Base-by-base conservation (phyloP, 2,329 filamentous ascomycete genomes). In the Aaosphaeria pasadenensis region DNA sequence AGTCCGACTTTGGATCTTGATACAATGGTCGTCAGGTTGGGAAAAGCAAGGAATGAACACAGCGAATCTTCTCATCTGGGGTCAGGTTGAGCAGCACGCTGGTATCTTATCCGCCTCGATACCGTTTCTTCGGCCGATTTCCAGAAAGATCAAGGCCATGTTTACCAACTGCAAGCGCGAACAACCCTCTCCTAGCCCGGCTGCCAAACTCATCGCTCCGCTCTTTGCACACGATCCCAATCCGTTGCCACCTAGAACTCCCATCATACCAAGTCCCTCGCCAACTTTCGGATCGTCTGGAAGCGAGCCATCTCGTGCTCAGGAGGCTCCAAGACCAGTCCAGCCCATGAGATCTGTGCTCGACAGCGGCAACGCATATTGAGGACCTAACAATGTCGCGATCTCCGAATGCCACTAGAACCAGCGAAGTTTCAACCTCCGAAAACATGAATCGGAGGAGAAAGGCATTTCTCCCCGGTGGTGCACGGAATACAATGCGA, bases 71-170 rank as follows among this genome's bases (percentile, higher is more conserved):
- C 42, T 66, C n/a, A 52, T 67, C 36, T 67, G 63, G 63, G 59
- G 56, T 5, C 63, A 67, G 33, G 59, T 67, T 7, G 64, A 67
- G 43, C 63, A 64, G 38, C 58, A 67, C 39, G 49, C 60, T 3
- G 64, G 62, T 13, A 61, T 67, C 32, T 61, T 66, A 28, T 56
- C 64, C 1, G 63, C 55, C n/a, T 67, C 64, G 3, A 58, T 66
- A 33, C 64, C 64, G 0, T 67, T 67, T 39, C 49, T 67, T 33
- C 58, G 64, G 29, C 62, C 64, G 6, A 49, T 55, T 7, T 7
- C 39, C 35, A 46, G 50, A 5, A 53, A 50, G 29, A 33, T 43
- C 11, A 28, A n/a, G 17, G 9, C 7, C 9, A 24, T 24, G 40
- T 44, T 41, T 9, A n/a, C 13, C 13, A 17, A n/a, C 17, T 7